Percentiles rank a stretch among this genome's conserved stretches.
These are phyloP conservation scores for Aspergillus hiratsukae DNA, from an alignment of 2,329 filamentous ascomycete species.

Conservation along the genomic window DNA sequence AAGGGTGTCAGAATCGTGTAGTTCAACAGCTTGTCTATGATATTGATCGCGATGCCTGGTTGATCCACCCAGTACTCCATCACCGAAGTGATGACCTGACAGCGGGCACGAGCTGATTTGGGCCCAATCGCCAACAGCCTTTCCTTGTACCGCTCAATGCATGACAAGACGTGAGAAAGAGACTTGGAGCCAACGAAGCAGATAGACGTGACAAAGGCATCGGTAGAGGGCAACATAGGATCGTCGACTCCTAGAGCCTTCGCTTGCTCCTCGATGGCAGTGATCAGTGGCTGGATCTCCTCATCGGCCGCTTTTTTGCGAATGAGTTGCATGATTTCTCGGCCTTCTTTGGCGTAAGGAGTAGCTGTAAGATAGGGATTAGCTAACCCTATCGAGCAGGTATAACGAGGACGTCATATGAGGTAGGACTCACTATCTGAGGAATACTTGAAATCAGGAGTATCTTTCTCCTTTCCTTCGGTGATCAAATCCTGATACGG, in stretches of 20 bases:
- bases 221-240: conserved; percentile 78
- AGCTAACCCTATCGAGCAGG: conserved; percentile 6
- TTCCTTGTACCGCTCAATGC: conserved; percentile 91
- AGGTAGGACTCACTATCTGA: conserved; percentile 57
- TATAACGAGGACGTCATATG: not conserved
- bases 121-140: conserved; percentile 75
- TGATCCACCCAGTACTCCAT: conserved; percentile 92
- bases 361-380: conserved; percentile 49
- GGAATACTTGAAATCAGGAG: conserved; percentile 90
- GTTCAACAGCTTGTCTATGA: conserved; percentile 94
- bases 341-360: conserved; percentile 80
- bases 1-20: conserved; percentile 88
- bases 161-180: conserved; percentile 89
- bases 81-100: conserved; percentile 85
- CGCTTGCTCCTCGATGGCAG: conserved; percentile 76
- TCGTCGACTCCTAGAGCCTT: conserved; percentile 64
- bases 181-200: conserved; percentile 94
- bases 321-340: conserved; percentile 72
- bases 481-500: conserved; percentile 77
- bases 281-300: conserved; percentile 76
- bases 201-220: conserved; percentile 89
- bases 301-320: conserved; percentile 80
- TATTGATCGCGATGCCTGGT: conserved; percentile 83
- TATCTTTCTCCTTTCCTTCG: conserved; percentile 86
- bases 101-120: conserved; percentile 68